Percentiles rank a stretch among this genome's conserved stretches.
These are phyloP conservation scores for Leccinum holopus DNA, from an alignment of 1,284 basidiomycete genomes.

Conservation along the genomic window DNA sequence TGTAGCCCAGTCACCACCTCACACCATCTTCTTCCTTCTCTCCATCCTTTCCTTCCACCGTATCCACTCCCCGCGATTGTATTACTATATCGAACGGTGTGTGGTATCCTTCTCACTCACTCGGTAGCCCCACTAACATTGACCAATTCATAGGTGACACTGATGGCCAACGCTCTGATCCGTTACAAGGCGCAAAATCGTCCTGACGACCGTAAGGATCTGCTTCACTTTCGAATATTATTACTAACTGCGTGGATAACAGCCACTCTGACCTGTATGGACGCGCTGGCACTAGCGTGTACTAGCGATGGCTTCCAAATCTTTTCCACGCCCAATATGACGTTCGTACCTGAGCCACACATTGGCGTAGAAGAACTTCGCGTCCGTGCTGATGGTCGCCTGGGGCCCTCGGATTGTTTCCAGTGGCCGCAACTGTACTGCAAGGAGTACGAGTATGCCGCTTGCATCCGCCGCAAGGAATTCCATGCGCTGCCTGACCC, in stretches of 20 bases:
- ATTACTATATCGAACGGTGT: neutral
- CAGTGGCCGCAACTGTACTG: constrained; percentile 15
- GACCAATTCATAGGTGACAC: neutral
- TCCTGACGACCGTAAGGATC: neutral
- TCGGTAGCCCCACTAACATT: neutral
- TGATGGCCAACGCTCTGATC: neutral
- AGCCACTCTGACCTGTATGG: constrained; percentile 1
- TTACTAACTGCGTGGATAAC: neutral
- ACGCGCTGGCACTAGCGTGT: neutral
- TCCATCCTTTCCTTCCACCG: neutral
- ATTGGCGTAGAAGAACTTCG: neutral
- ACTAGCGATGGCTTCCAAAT: neutral
- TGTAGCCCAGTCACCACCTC: neutral
- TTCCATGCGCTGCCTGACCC: neutral
- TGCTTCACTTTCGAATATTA: neutral
- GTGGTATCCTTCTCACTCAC: neutral
- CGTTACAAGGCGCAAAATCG: neutral
- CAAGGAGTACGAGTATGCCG: neutral
- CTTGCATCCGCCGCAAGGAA: neutral
- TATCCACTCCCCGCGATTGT: no score
- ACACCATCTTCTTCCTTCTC: neutral
- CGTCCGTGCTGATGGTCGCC: constrained; percentile 1
- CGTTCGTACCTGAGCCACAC: constrained; percentile 6
- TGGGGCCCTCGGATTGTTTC: constrained; percentile 9
- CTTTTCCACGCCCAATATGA: constrained; percentile 12